Evolutionary conservation across 768 basidiomycete genomes (phyloP), one percentile per base, ranked within the genome.

Genomic region (Wakefieldia striispora): DNA sequence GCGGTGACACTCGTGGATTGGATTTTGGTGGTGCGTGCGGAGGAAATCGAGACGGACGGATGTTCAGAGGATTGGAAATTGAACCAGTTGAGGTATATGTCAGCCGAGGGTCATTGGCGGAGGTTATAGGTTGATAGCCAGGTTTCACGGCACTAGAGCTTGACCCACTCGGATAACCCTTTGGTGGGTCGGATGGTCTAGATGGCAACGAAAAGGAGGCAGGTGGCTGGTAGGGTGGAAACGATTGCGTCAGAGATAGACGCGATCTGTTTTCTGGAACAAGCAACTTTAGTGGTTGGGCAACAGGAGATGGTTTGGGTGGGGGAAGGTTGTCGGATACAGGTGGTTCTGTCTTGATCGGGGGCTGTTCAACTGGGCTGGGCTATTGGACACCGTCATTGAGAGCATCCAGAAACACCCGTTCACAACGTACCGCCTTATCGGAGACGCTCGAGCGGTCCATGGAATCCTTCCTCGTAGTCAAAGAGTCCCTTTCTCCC

Each of bases 21-120:
- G 42, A 1, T 40, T 58, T 64, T 1, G 36, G 36, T n/a, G 55
- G 43, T 19, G 27, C 47, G 4, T 45, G 53, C 7, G 48, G 65
- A n/a, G 51, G 42, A 27, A 40, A 43, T 41, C 60, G 57, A 13
- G 81, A 78, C 13, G 83, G 79, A 21, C 74, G 70, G 45, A 84
- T 83, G 40, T 70, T 72, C 35, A 84, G 62, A 20, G 82, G 81
- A 59, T 84, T 84, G 0, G 70, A 73, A 21, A 72, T 60, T 9
- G 78, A 71, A 11, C 74, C 75, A 7, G 67, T 56, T n/a, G 72
- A 58, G 29, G 76, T 72, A 51, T 70, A 72, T 2, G 70, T 72
- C 20, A 76, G 47, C 3, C 62, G 61, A 21, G 57, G 56, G 38
- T 67, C 66, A 26, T 29, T 64, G 14, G 67, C 60, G 17, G 68